Percentiles rank a stretch among this genome's conserved stretches.
Conservation (phyloP, 257 asterid species). For the Anisodus tanguticus region DNA sequence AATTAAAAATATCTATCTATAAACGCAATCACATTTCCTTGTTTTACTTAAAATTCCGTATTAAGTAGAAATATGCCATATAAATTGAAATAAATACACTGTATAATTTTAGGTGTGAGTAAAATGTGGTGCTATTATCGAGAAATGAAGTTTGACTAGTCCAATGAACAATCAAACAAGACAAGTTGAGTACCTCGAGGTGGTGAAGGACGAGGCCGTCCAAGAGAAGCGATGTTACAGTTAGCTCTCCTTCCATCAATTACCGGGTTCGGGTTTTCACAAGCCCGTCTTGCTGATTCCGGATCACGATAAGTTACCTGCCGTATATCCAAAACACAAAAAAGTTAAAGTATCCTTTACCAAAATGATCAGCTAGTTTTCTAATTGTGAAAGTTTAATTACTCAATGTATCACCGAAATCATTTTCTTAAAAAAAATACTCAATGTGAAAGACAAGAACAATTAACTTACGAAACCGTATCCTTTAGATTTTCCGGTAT, state of each 20-base stretch:
- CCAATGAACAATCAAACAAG: background rate
- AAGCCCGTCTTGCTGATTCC: conserved; percentile 83
- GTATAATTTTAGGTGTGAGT: background rate
- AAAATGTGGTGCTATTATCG: background rate
- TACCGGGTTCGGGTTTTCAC: conserved; percentile 82
- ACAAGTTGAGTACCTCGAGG: conserved; percentile 53
- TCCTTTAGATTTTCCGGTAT: conserved; percentile 93
- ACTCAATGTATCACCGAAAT: too few relatives aligned
- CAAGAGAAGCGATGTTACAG: conserved; percentile 91
- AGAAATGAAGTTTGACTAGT: background rate
- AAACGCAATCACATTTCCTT: too few relatives aligned
- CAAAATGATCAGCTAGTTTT: background rate
- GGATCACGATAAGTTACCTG: conserved; percentile 94
- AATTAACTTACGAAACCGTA: conserved; percentile 79
- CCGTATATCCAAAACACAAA: background rate
- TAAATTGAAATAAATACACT: too few relatives aligned
- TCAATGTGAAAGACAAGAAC: background rate
- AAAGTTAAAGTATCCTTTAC: too few relatives aligned
- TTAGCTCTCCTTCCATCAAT: conserved; percentile 95
- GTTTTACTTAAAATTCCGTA: too few relatives aligned
- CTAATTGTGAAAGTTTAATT: too few relatives aligned
- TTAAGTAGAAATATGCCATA: too few relatives aligned
- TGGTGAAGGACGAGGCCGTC: conserved; percentile 92
- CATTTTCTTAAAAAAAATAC: too few relatives aligned
- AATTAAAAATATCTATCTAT: too few relatives aligned